These are phyloP conservation scores for Boeremia lycopersici DNA, from an alignment of 2,329 filamentous ascomycete species.

Conservation along the genomic window DNA sequence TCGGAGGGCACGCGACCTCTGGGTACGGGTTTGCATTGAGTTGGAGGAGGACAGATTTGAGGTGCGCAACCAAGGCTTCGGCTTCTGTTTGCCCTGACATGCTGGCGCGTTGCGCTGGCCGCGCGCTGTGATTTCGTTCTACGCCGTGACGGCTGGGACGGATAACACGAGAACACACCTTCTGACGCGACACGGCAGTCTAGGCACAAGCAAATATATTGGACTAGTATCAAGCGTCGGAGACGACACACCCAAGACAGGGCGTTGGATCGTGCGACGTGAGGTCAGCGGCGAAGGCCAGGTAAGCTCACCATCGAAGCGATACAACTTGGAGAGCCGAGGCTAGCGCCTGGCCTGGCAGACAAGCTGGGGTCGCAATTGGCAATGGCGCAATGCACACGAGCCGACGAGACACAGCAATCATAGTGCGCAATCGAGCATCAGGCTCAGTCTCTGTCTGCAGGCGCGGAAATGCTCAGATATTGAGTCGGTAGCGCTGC, in stretches of 20 bases:
- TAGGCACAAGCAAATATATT: neutral
- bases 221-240: neutral
- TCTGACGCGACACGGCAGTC: neutral
- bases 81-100: slow-evolving; percentile 12
- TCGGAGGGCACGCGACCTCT: slow-evolving; percentile 55
- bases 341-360: slow-evolving; percentile 14
- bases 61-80: slow-evolving; percentile 42
- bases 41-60: slow-evolving; percentile 51
- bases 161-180: neutral
- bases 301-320: slow-evolving; percentile 2
- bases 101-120: neutral
- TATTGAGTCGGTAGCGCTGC: slow-evolving; percentile 9
- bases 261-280: neutral
- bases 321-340: slow-evolving; percentile 18
- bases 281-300: neutral
- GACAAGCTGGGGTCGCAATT: slow-evolving; percentile 9
- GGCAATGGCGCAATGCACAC: too few relatives aligned
- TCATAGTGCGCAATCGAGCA: neutral
- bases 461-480: neutral
- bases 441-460: neutral
- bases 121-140: neutral
- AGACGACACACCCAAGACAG: neutral
- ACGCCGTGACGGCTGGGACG: neutral
- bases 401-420: neutral
- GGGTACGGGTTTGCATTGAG: slow-evolving; percentile 56